Evolutionary conservation across 495 filamentous ascomycete species (phyloP).

Genomic region (Entonaema liquescens): DNA sequence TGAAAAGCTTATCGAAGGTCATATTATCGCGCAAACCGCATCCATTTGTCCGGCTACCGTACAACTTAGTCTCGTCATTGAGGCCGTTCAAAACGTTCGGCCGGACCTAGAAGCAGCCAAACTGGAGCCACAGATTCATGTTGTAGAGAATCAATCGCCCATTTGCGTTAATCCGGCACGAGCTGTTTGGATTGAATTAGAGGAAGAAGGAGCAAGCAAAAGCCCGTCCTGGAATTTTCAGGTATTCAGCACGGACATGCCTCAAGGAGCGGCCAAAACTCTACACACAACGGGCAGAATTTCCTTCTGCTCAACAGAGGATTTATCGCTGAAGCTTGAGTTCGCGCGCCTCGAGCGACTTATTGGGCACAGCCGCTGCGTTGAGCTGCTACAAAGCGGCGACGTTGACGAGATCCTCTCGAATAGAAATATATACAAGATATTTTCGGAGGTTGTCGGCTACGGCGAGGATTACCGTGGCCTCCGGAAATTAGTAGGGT

Average conservation of each 20-base stretch:
- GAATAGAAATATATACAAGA: slow-evolving; percentile 58
- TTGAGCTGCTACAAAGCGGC: slow-evolving; percentile 47
- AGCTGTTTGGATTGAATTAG: slow-evolving; percentile 50
- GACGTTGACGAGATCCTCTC: slow-evolving; percentile 60
- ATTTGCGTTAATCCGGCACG: slow-evolving; percentile 53
- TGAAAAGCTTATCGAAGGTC: slow-evolving; percentile 49
- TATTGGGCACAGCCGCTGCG: slow-evolving; percentile 50
- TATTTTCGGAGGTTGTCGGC: slow-evolving; percentile 59
- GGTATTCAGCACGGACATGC: slow-evolving; percentile 40
- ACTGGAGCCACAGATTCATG: slow-evolving; percentile 48
- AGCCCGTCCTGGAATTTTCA: slow-evolving; percentile 30
- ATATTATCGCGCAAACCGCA: slow-evolving; percentile 57
- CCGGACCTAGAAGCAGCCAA: slow-evolving; percentile 39
- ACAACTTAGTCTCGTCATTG: slow-evolving; percentile 58
- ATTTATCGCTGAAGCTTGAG: slow-evolving; percentile 43
- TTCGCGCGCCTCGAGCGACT: slow-evolving; percentile 58
- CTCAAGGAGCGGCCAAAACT: slow-evolving; percentile 20
- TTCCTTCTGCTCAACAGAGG: slow-evolving; percentile 43
- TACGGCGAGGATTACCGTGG: slow-evolving; percentile 58
- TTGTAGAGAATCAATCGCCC: slow-evolving; percentile 52
- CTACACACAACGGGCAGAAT: slow-evolving; percentile 47
- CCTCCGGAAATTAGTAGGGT: slow-evolving; percentile 57
- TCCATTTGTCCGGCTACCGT: slow-evolving; percentile 61
- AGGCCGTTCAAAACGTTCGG: slow-evolving; percentile 54
- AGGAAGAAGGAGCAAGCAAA: slow-evolving; percentile 25